Conservation (phyloP, 2,329 filamentous ascomycete species). For the Penicillium sp. region DNA sequence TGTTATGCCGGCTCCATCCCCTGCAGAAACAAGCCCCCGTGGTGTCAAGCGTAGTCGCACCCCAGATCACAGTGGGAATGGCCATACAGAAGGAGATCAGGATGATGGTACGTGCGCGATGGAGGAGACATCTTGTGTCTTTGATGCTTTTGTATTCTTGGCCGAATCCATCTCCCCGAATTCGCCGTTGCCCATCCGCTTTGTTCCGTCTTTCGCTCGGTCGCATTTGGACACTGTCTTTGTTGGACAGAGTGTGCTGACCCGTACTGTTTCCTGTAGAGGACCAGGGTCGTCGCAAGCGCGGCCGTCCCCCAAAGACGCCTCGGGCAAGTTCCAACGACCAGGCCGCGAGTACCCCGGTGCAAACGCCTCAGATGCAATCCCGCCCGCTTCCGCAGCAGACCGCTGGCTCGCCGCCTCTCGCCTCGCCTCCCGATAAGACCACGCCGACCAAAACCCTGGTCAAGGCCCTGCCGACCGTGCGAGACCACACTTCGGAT, state of each 20-base stretch:
- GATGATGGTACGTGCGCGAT: constrained; percentile 67
- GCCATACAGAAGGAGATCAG: constrained; percentile 57
- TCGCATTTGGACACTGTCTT: constrained; percentile 29
- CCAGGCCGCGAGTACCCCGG: constrained; percentile 32
- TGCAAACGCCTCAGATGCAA: constrained; percentile 44
- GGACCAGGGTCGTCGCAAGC: constrained; percentile 48
- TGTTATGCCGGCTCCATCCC: constrained; percentile 36
- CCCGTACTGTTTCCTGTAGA: constrained; percentile 25
- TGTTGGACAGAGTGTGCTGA: constrained; percentile 17
- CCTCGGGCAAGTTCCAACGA: constrained; percentile 39
- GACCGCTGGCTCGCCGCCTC: constrained; percentile 52
- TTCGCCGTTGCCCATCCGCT: constrained; percentile 35
- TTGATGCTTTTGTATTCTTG: constrained; percentile 24
- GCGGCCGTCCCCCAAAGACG: constrained; percentile 51
- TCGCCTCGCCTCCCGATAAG: constrained; percentile 64
- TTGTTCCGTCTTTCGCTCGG: constrained; percentile 26
- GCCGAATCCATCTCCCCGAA: constrained; percentile 14
- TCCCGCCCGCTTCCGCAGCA: constrained; percentile 36
- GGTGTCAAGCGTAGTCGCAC: constrained; percentile 78
- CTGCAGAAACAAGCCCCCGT: constrained; percentile 57
- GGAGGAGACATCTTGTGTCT: constrained; percentile 26
- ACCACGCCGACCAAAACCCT: constrained; percentile 75
- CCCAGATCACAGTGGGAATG: constrained; percentile 63
- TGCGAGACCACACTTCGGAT: constrained; percentile 94
- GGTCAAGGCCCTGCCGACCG: constrained; percentile 90